These are phyloP conservation scores for Leucoagaricus sp. DNA, from an alignment of 1,284 basidiomycete species.

Conservation along the genomic window DNA sequence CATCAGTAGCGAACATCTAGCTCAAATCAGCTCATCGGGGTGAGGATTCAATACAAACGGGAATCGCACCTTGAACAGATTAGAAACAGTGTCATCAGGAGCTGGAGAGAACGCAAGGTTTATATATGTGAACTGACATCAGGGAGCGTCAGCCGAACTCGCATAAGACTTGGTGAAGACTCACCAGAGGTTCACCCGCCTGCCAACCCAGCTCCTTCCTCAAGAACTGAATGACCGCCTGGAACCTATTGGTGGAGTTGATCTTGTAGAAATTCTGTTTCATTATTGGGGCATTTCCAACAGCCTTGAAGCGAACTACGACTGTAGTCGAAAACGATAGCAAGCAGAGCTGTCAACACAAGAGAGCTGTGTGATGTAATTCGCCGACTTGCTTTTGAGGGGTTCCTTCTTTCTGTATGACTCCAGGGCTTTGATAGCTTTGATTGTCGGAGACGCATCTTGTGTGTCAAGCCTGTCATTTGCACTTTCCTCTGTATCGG, in stretches of 20 bases:
- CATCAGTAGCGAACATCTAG: slow-evolving; percentile 90
- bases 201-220: slow-evolving; percentile 91
- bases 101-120: slow-evolving; percentile 96
- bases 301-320: slow-evolving; percentile 96
- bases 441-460: slow-evolving; percentile 3
- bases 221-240: slow-evolving; percentile 94
- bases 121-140: slow-evolving; percentile 90
- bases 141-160: slow-evolving; percentile 7
- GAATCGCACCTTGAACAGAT: slow-evolving; percentile 74
- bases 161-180: slow-evolving; percentile 25
- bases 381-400: slow-evolving; percentile 63
- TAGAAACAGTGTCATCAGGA: slow-evolving; percentile 91
- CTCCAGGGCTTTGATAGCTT: slow-evolving; percentile 70
- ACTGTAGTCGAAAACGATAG: slow-evolving; percentile 51
- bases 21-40: slow-evolving; percentile 4
- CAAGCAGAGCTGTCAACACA: not conserved
- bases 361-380: not conserved
- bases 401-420: slow-evolving; percentile 84
- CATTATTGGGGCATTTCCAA: slow-evolving; percentile 99
- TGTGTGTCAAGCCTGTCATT: not conserved
- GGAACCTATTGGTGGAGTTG: slow-evolving; percentile 92
- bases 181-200: slow-evolving; percentile 82
- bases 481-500: not conserved
- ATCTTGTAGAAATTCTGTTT: slow-evolving; percentile 99
- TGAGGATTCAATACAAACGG: not conserved